These are phyloP conservation scores for Diplodia scrobiculata DNA, from an alignment of 2,329 filamentous ascomycete species.

Conservation along the genomic window DNA sequence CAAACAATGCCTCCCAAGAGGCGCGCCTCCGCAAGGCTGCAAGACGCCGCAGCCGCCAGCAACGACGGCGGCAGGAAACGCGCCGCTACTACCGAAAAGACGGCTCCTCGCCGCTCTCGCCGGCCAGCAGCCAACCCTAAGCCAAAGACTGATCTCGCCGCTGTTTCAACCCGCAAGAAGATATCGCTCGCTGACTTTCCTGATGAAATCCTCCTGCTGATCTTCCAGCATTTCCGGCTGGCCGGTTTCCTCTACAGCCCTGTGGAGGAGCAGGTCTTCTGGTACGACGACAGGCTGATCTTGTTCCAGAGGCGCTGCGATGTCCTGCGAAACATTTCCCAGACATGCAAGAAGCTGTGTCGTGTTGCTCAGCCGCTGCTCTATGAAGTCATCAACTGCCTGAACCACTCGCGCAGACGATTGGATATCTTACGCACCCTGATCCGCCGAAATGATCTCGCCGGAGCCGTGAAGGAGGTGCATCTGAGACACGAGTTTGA, in stretches of 20 bases:
- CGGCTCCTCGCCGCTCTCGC: conserved; percentile 3
- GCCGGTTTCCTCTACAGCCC: not conserved
- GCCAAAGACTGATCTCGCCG: not conserved
- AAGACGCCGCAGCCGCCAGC: not conserved
- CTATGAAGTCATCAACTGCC: conserved; percentile 1
- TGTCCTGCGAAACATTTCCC: not conserved
- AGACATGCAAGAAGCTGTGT: not conserved
- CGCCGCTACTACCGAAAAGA: not conserved
- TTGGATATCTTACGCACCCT: not conserved
- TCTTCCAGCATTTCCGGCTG: conserved; percentile 1
- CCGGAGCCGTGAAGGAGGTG: conserved; percentile 2
- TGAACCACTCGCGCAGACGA: not conserved
- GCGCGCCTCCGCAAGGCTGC: not conserved
- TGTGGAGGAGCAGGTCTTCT: not conserved
- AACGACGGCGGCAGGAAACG: conserved; percentile 2
- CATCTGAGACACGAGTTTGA: conserved; percentile 7
- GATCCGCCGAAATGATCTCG: not conserved
- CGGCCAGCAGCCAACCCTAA: not conserved
- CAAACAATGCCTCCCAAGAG: not conserved
- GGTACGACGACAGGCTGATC: not conserved
- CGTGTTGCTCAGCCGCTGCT: conserved; percentile 11
- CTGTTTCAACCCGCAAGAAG: not conserved
- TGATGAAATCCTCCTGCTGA: conserved; percentile 1
- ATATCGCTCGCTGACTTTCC: not conserved
- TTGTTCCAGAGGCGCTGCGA: conserved; percentile 12